These are phyloP conservation scores for Gossypium thurberi DNA, from an alignment of 345 rosid genomes.

Conservation along the genomic window DNA sequence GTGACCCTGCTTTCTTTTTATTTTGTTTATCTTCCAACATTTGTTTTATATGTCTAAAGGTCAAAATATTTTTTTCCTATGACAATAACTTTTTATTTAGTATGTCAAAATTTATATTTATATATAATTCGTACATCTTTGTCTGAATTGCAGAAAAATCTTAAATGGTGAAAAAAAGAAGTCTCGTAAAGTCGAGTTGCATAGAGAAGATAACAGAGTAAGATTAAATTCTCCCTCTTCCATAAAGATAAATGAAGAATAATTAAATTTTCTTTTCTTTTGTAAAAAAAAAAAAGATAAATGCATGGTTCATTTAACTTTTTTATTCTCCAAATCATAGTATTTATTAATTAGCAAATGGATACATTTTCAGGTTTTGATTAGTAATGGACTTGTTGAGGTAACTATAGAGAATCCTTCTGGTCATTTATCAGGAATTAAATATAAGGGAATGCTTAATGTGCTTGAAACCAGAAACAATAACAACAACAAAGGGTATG, in stretches of 20 bases:
- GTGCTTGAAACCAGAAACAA: conserved; percentile 34
- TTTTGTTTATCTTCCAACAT: too few species aligned
- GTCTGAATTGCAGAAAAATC: conserved; percentile 5
- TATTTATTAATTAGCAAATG: neutral
- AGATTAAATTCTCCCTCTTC: neutral
- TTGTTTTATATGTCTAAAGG: neutral
- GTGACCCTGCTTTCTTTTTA: neutral
- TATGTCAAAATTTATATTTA: neutral
- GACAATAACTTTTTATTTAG: too few species aligned
- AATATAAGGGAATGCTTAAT: conserved; percentile 52
- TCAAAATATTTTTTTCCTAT: neutral
- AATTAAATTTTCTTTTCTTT: too few species aligned
- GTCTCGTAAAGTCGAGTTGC: neutral
- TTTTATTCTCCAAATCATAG: neutral
- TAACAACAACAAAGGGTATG: conserved; percentile 55
- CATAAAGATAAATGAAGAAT: too few species aligned
- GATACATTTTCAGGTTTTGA: conserved; percentile 37
- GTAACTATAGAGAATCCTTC: conserved; percentile 52
- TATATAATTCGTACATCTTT: neutral
- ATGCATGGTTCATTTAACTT: too few species aligned
- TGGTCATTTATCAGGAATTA: conserved; percentile 55
- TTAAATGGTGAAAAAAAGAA: neutral
- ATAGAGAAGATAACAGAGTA: neutral
- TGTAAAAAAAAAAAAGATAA: too few species aligned
- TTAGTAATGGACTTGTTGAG: conserved; percentile 65